Conservation (phyloP, 805 yeast species). For the Ogataea saltuana region DNA sequence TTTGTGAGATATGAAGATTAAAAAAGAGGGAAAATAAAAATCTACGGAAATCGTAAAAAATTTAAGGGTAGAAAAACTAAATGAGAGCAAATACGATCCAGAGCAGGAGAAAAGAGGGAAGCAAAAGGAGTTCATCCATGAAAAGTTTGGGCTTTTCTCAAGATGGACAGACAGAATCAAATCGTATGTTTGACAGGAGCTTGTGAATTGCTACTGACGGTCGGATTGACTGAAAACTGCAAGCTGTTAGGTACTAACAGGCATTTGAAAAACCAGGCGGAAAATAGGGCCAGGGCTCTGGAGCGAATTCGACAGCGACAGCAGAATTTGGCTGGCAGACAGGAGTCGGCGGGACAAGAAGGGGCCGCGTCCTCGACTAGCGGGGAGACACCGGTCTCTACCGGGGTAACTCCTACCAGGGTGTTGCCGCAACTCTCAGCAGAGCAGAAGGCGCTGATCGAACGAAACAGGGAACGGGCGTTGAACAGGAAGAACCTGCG, state of each 20-base stretch:
- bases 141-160: not conserved
- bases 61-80: too few relatives aligned
- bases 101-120: too few relatives aligned
- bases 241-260: not conserved
- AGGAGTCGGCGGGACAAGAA: not conserved
- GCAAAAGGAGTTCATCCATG: too few relatives aligned
- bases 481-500: constrained; percentile 35
- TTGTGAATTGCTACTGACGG: too few relatives aligned
- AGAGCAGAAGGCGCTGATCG: constrained; percentile 51
- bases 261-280: constrained; percentile 59
- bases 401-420: too few relatives aligned
- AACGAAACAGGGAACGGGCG: constrained; percentile 55
- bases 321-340: constrained; percentile 12
- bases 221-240: not conserved
- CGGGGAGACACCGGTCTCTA: too few relatives aligned
- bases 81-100: too few relatives aligned
- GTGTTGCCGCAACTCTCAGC: too few relatives aligned
- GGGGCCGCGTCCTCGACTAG: too few relatives aligned
- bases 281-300: constrained; percentile 61
- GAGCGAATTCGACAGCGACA: constrained; percentile 55
- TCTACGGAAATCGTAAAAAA: too few relatives aligned
- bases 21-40: not conserved
- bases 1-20: too few relatives aligned
- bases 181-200: constrained; percentile 27
- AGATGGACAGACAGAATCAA: constrained; percentile 27